A percentile compares a stretch with the other conserved stretches of the same genome.
Conservation (phyloP, 2,329 filamentous ascomycete species). For the Talaromyces pinophilus region DNA sequence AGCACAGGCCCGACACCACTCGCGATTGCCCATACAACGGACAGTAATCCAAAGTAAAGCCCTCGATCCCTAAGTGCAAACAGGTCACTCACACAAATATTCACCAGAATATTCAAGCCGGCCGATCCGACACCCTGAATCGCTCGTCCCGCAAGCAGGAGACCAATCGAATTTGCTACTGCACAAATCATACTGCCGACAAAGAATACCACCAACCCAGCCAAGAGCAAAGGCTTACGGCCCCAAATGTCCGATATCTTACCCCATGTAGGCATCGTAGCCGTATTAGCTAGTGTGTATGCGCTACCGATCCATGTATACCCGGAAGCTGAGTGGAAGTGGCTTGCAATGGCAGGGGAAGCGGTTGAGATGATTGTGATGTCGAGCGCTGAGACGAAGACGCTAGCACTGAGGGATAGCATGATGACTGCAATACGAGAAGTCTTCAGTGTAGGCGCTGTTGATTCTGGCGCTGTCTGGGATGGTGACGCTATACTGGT, state of each 20-base stretch:
- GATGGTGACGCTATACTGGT: neutral
- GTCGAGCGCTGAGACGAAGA: constrained; percentile 31
- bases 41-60: constrained; percentile 49
- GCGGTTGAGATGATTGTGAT: constrained; percentile 59
- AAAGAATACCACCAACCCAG: constrained; percentile 55
- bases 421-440: constrained; percentile 23
- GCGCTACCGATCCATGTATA: constrained; percentile 58
- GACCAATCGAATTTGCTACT: constrained; percentile 48
- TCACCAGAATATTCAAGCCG: constrained; percentile 51
- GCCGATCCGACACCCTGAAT: constrained; percentile 55
- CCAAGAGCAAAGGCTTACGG: constrained; percentile 55
- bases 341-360: constrained; percentile 55
- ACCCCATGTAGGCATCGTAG: constrained; percentile 33
- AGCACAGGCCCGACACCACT: constrained; percentile 52
- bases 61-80: constrained; percentile 49
- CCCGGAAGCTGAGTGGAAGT: constrained; percentile 53
- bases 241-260: constrained; percentile 59
- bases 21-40: constrained; percentile 53
- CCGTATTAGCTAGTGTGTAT: constrained; percentile 53
- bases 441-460: neutral
- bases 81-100: constrained; percentile 54
- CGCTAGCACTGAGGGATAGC: constrained; percentile 25
- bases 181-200: constrained; percentile 55
- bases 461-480: neutral
- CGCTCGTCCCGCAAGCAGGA: constrained; percentile 52